phyloP scores from a whole-genome alignment of 768 basidiomycete species.

The Ramaria sp. region DNA sequence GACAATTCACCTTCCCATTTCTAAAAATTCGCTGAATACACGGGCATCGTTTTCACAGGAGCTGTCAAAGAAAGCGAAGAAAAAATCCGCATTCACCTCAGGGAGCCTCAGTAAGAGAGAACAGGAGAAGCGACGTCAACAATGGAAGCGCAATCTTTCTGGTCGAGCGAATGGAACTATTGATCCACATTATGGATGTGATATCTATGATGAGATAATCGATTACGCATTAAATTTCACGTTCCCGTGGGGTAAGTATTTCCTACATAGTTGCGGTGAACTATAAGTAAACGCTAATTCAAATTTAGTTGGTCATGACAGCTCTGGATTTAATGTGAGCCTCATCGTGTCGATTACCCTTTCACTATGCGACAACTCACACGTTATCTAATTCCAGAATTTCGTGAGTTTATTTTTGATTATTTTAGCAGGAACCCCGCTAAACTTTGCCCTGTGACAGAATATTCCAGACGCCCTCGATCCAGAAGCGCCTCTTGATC shows the following conservation, averaged over 20 bases:
- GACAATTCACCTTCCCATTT: conserved; percentile 12
- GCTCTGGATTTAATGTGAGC: conserved; percentile 10
- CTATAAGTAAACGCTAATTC: background rate
- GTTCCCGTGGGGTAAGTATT: conserved; percentile 39
- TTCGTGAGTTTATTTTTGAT: background rate
- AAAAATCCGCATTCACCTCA: background rate
- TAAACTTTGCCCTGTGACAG: background rate
- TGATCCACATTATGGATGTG: conserved; percentile 38
- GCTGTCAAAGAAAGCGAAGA: background rate
- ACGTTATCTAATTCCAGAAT: background rate
- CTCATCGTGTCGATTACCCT: background rate
- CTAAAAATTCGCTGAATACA: background rate
- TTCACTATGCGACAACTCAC: background rate
- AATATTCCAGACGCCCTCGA: conserved; percentile 33
- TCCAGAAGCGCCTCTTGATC: conserved; percentile 40
- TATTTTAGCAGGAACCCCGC: background rate
- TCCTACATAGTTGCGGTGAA: no score
- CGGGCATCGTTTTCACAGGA: conserved; percentile 1
- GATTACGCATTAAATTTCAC: conserved; percentile 69
- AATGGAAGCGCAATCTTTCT: conserved; percentile 34
- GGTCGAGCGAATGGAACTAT: conserved; percentile 40
- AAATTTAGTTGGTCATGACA: background rate
- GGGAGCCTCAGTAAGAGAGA: background rate
- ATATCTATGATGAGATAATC: conserved; percentile 49
- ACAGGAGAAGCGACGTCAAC: conserved; percentile 5